These are phyloP conservation scores for Pouteria campechiana DNA, from an alignment of 179 eudicot genomes.

Conservation along the genomic window DNA sequence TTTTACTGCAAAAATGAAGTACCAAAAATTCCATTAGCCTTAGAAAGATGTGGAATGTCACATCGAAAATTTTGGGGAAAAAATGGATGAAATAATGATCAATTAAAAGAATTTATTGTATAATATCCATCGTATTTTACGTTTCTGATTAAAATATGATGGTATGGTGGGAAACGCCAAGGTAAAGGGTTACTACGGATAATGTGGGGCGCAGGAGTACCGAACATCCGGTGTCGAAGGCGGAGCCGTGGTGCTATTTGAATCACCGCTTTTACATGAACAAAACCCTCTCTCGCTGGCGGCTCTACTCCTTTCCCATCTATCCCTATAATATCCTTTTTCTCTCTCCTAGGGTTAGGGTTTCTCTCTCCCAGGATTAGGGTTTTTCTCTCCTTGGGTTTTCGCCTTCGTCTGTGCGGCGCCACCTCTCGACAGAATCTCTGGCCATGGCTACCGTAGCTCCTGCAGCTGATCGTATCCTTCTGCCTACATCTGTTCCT, in stretches of 20 bases:
- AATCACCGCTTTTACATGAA: slow-evolving; percentile 22
- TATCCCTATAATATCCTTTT: slow-evolving; percentile 20
- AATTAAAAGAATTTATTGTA: too few species aligned
- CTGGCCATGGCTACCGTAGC: slow-evolving; percentile 53
- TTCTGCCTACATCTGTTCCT: slow-evolving; percentile 1
- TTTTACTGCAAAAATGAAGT: too few species aligned
- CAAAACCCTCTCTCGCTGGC: slow-evolving; percentile 14
- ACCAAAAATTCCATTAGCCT: too few species aligned
- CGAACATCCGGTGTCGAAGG: not conserved
- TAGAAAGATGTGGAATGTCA: too few species aligned
- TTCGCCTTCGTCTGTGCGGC: not conserved
- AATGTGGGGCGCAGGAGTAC: too few species aligned
- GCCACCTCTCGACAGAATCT: slow-evolving; percentile 3
- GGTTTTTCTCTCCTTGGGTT: slow-evolving; percentile 11
- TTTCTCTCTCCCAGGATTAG: slow-evolving; percentile 6
- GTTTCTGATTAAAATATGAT: too few species aligned
- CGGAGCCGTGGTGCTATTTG: slow-evolving; percentile 33
- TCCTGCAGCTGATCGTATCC: slow-evolving; percentile 61
- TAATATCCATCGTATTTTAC: too few species aligned
- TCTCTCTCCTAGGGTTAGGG: slow-evolving; percentile 15
- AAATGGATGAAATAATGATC: too few species aligned
- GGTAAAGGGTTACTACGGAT: too few species aligned
- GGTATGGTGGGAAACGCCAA: too few species aligned
- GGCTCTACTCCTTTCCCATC: not conserved
- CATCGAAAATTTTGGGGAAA: too few species aligned